These are phyloP conservation scores for Myriosclerotinia scirpicola DNA, from an alignment of 2,329 filamentous ascomycete species.

Conservation along the genomic window DNA sequence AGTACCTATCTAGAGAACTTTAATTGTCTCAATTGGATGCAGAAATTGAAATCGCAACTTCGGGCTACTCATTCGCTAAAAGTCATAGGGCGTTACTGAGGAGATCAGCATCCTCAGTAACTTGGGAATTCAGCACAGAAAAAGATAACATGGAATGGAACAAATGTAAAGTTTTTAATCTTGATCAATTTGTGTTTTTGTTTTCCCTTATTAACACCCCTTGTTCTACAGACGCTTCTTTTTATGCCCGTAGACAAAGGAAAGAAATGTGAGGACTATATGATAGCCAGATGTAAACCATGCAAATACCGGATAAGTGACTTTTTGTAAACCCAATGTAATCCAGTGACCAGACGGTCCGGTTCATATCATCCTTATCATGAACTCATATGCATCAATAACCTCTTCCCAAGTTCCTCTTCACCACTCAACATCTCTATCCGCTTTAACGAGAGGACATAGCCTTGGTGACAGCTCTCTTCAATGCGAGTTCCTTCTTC, in stretches of 20 bases:
- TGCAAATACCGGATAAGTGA: slow-evolving; percentile 36
- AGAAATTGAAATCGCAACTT: background rate
- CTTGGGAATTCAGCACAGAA: background rate
- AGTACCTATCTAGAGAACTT: background rate
- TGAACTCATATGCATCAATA: slow-evolving; percentile 39
- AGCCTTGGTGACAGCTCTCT: slow-evolving; percentile 95
- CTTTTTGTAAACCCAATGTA: slow-evolving; percentile 40
- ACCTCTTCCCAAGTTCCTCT: slow-evolving; percentile 31
- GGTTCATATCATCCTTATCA: slow-evolving; percentile 40
- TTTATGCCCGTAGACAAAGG: slow-evolving; percentile 39
- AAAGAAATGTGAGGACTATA: slow-evolving; percentile 35
- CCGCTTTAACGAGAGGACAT: slow-evolving; percentile 82
- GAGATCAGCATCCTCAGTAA: background rate
- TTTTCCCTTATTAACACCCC: slow-evolving; percentile 37
- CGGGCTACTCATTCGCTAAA: background rate
- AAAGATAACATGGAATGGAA: background rate
- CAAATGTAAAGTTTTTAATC: slow-evolving; percentile 21
- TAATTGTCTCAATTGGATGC: background rate
- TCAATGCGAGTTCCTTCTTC: slow-evolving; percentile 99
- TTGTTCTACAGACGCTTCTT: slow-evolving; percentile 42
- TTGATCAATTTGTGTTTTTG: slow-evolving; percentile 31
- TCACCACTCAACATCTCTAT: slow-evolving; percentile 21
- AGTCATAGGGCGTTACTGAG: background rate
- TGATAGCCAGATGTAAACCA: slow-evolving; percentile 36
- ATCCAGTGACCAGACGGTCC: slow-evolving; percentile 38